phyloP scores from a whole-genome alignment of 768 basidiomycete genomes.

The Dendrothele bispora region DNA sequence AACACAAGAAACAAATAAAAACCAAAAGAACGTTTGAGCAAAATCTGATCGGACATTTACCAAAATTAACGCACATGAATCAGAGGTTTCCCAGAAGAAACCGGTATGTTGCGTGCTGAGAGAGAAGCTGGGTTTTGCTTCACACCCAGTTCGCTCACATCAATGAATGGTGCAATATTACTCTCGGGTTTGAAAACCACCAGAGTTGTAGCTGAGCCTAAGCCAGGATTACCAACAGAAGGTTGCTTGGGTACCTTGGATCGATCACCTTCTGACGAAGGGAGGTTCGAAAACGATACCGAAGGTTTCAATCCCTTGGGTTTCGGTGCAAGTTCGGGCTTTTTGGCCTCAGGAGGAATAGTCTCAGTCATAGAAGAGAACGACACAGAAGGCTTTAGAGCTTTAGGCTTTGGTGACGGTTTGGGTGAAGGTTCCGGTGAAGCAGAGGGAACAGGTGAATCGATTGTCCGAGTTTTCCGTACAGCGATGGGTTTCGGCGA shows the following conservation, averaged over 20 bases:
- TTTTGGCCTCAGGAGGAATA: slow-evolving; percentile 11
- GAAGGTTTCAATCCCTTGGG: slow-evolving; percentile 29
- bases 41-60: slow-evolving; percentile 47
- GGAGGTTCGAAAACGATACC: neutral
- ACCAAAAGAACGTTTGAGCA: slow-evolving; percentile 36
- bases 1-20: slow-evolving; percentile 14
- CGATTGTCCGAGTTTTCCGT: slow-evolving; percentile 39
- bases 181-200: slow-evolving; percentile 61
- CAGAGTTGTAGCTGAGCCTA: slow-evolving; percentile 78
- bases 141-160: slow-evolving; percentile 50
- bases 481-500: slow-evolving; percentile 39
- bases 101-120: slow-evolving; percentile 33
- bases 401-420: slow-evolving; percentile 22
- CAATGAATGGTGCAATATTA: slow-evolving; percentile 34
- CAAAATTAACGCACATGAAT: slow-evolving; percentile 87
- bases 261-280: neutral
- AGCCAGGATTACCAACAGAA: slow-evolving; percentile 29
- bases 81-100: slow-evolving; percentile 62
- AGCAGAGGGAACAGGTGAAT: too few relatives aligned
- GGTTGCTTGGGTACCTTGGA: slow-evolving; percentile 11
- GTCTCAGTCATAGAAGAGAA: too few relatives aligned
- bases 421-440: slow-evolving; percentile 10
- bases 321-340: slow-evolving; percentile 21
- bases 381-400: too few relatives aligned
- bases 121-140: slow-evolving; percentile 25